A percentile compares a stretch with the other conserved stretches of the same genome.
These are phyloP conservation scores for Trichoderma sp. DNA, from an alignment of 2,329 filamentous ascomycete species.

Conservation along the genomic window DNA sequence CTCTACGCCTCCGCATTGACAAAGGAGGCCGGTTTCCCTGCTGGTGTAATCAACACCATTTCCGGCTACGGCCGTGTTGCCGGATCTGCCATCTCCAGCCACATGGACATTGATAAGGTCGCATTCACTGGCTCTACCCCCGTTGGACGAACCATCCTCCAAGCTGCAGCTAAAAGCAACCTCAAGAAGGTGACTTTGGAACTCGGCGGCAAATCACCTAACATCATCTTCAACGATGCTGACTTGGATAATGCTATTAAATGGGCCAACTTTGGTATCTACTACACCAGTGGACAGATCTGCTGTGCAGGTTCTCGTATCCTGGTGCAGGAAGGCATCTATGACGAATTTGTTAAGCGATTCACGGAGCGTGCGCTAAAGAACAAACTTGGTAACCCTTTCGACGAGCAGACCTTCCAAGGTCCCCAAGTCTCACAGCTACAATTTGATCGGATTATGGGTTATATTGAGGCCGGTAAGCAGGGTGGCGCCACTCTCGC, in stretches of 20 bases:
- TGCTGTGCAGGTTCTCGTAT: constrained; percentile 79
- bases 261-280: constrained; percentile 74
- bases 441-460: constrained; percentile 88
- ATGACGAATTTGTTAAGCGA: constrained; percentile 79
- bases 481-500: constrained; percentile 63
- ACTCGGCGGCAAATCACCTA: constrained; percentile 78
- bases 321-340: constrained; percentile 83
- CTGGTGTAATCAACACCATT: constrained; percentile 75
- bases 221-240: constrained; percentile 78
- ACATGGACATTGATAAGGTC: constrained; percentile 83
- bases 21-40: constrained; percentile 77
- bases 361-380: constrained; percentile 75
- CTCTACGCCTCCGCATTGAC: constrained; percentile 23
- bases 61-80: constrained; percentile 78
- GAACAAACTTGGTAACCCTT: constrained; percentile 84
- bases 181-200: constrained; percentile 81
- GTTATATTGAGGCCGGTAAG: constrained; percentile 70
- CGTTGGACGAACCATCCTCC: constrained; percentile 76
- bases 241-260: constrained; percentile 75
- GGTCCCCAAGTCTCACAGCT: constrained; percentile 83
- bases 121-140: constrained; percentile 79
- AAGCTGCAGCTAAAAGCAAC: constrained; percentile 75
- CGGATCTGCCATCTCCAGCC: constrained; percentile 72
- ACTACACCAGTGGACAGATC: constrained; percentile 66
- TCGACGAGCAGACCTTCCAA: constrained; percentile 78